Base-by-base conservation (phyloP, 2,329 filamentous ascomycete genomes). In the Talaromyces sp. region DNA sequence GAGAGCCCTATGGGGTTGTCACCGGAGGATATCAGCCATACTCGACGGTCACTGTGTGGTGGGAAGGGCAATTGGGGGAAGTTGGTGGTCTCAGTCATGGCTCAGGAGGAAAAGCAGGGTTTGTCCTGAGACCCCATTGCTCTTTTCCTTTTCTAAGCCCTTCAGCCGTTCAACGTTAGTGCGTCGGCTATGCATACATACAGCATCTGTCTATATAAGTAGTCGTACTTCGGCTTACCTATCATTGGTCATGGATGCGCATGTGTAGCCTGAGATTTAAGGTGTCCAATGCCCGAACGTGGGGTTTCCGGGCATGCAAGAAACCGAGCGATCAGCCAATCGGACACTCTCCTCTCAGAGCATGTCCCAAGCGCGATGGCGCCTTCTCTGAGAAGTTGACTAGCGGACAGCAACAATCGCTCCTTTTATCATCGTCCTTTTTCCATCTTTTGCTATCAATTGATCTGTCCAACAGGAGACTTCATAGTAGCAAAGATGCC, bases 11-110 rank as follows among this genome's bases (percentile, higher is more conserved):
- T 83, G 11, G 93, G 91, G 36, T 91, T 93, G 60, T 93, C 84
- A 35, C 90, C 89, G 60, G 89, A 88, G 10, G 92, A 96, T 63
- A 99, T 79, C 69, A 99, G 86, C 94, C 94, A 97, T 67, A 93
- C 90, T 68, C 93, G 87, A 53, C 92, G 91, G 52, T 80, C 80
- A 69, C 81, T 80, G 71, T 85, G 83, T 31, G 79, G 75, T 41
- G 84, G 84, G 64, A 85, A 86, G 60, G 81, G 81, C 48, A 67
- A 63, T 60, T 68, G 70, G 60, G 68, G 65, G 62, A 63, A 64
- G 60, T 71, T 69, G 63, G 63, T 64, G 61, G 70, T 72, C 59
- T 75, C 71, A 64, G 68, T 67, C 68, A 75, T 76, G 57, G 58
- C 63, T 62, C 63, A 65, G 52, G 48, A 58, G 61, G 45, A 43